These are phyloP conservation scores for Dictyostelium firmibasis DNA, from an alignment of 78 protist genomes.

Conservation along the genomic window DNA sequence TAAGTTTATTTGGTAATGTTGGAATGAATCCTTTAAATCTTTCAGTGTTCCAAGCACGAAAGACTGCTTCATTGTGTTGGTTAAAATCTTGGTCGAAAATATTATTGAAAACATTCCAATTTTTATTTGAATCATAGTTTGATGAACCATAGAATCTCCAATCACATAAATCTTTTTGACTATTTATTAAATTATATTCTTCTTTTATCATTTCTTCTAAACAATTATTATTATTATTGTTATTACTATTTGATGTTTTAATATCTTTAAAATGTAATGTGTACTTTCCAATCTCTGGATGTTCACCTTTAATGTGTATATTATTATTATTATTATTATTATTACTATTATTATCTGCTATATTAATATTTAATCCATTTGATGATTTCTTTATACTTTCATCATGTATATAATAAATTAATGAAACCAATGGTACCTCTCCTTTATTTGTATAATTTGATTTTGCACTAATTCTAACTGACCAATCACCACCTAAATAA, in stretches of 20 bases:
- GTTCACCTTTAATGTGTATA: slow-evolving; percentile 39
- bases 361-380: background rate
- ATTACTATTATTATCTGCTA: background rate
- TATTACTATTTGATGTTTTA: background rate
- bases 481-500: slow-evolving; percentile 45
- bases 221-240: background rate
- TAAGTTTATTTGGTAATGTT: slow-evolving; percentile 36
- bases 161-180: background rate
- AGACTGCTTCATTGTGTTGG: background rate
- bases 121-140: background rate
- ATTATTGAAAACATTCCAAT: background rate
- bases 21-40: background rate
- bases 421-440: slow-evolving; percentile 1
- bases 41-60: background rate
- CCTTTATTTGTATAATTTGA: background rate
- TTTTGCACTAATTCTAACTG: slow-evolving; percentile 34
- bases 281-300: slow-evolving; percentile 61
- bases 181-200: background rate
- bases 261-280: slow-evolving; percentile 36
- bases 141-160: slow-evolving; percentile 43
- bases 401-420: slow-evolving; percentile 48
- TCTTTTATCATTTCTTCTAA: background rate
- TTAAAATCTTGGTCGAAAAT: slow-evolving; percentile 34
- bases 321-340: background rate
- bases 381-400: slow-evolving; percentile 10